Evolutionary conservation across 345 rosid species (phyloP).

Genomic region (Mercurialis annua): DNA sequence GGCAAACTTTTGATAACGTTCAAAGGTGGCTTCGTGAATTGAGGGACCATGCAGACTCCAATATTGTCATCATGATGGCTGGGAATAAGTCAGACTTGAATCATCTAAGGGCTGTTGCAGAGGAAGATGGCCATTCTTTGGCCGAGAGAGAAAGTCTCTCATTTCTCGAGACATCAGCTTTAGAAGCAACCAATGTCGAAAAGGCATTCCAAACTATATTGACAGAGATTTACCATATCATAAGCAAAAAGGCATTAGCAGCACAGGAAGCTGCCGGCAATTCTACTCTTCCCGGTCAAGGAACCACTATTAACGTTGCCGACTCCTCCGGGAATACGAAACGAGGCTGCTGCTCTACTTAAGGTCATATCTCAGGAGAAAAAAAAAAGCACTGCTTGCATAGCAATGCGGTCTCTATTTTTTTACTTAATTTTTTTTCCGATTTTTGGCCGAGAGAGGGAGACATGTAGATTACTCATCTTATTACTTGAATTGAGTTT

Average conservation of each 20-base stretch:
- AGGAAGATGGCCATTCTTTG: conserved; percentile 26
- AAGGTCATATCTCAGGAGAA: background rate
- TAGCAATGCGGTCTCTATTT: conserved; percentile 6
- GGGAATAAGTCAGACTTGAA: conserved; percentile 34
- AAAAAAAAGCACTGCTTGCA: conserved; percentile 6
- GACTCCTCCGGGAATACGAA: conserved; percentile 16
- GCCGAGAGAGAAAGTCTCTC: conserved; percentile 34
- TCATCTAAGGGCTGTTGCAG: conserved; percentile 28
- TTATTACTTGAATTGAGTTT: conserved; percentile 14
- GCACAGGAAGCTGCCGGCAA: conserved; percentile 34
- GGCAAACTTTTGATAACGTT: conserved; percentile 32
- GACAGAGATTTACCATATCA: conserved; percentile 29
- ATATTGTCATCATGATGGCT: conserved; percentile 36
- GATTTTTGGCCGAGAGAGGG: conserved; percentile 19
- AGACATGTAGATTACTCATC: conserved; percentile 26
- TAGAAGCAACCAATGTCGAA: conserved; percentile 30
- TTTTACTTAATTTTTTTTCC: background rate
- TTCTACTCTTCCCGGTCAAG: conserved; percentile 27
- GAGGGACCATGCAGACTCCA: conserved; percentile 33
- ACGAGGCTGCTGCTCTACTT: conserved; percentile 27
- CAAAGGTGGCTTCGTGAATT: conserved; percentile 32
- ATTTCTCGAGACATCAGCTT: conserved; percentile 31
- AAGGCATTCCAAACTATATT: conserved; percentile 35
- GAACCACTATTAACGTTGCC: conserved; percentile 29
- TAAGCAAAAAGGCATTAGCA: conserved; percentile 32